Evolutionary conservation across 108 stramenopile species (phyloP).

Genomic region (Nitzschia putrida): DNA sequence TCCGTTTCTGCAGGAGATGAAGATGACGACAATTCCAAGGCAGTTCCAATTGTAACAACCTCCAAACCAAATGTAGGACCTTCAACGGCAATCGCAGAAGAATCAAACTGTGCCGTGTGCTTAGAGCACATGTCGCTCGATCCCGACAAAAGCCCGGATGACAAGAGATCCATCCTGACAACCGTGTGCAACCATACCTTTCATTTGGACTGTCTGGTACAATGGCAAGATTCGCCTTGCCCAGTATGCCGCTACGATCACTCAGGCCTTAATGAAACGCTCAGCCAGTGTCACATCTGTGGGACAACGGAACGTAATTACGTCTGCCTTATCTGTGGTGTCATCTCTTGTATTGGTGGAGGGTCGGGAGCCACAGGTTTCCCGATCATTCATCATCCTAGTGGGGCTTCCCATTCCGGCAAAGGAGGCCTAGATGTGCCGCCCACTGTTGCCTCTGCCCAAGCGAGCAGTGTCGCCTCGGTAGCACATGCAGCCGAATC

Average conservation of each 20-base stretch:
- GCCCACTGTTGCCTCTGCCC: background rate
- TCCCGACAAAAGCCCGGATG: slow-evolving; percentile 9
- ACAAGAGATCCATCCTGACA: slow-evolving; percentile 63
- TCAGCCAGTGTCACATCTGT: slow-evolving; percentile 80
- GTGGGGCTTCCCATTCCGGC: background rate
- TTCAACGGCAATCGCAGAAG: slow-evolving; percentile 15
- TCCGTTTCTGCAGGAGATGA: slow-evolving; percentile 29
- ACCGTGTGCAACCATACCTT: slow-evolving; percentile 96
- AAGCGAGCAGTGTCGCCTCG: background rate
- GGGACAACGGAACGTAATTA: slow-evolving; percentile 68
- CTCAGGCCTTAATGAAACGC: slow-evolving; percentile 80
- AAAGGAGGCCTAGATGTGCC: background rate
- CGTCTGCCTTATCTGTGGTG: slow-evolving; percentile 84
- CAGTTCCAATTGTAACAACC: background rate
- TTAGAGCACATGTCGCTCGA: slow-evolving; percentile 72
- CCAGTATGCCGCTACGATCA: slow-evolving; percentile 94
- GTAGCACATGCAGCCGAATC: background rate
- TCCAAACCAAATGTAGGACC: background rate
- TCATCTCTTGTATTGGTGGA: slow-evolving; percentile 72
- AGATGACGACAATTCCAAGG: background rate
- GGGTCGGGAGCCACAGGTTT: slow-evolving; percentile 6
- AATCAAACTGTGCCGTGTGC: slow-evolving; percentile 87
- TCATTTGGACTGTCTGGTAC: slow-evolving; percentile 83
- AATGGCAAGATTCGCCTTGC: slow-evolving; percentile 88
- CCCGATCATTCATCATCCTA: background rate